phyloP scores from a whole-genome alignment of 2,329 filamentous ascomycete species.

The Aspergillus hiratsukae region DNA sequence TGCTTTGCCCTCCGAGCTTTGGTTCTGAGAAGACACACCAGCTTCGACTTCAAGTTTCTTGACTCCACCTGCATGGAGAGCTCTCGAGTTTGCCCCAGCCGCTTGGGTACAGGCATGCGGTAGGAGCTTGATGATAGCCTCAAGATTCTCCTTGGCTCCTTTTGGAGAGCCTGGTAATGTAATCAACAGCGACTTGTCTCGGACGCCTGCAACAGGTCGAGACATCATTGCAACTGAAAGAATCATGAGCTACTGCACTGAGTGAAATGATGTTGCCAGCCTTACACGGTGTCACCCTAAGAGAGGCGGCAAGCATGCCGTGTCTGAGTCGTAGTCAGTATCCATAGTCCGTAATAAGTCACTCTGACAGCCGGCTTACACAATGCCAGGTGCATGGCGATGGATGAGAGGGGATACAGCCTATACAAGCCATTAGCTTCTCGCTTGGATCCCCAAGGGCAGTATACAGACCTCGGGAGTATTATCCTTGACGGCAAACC shows the following conservation, averaged over 20 bases:
- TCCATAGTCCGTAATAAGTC: not conserved
- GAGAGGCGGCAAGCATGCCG: conserved; percentile 82
- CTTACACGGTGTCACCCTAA: conserved; percentile 85
- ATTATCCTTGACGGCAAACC: conserved; percentile 77
- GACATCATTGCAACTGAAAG: conserved; percentile 88
- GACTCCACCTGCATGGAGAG: conserved; percentile 73
- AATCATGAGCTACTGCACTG: conserved; percentile 17
- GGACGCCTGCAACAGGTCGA: conserved; percentile 81
- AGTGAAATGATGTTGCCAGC: conserved; percentile 17
- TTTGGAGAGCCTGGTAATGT: conserved; percentile 94
- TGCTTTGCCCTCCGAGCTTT: conserved; percentile 12
- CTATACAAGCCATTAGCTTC: conserved; percentile 41
- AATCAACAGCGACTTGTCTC: conserved; percentile 75
- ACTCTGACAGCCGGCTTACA: conserved; percentile 48
- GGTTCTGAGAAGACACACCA: conserved; percentile 48
- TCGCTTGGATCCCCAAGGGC: not conserved
- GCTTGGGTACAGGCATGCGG: conserved; percentile 94
- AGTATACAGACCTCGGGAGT: conserved; percentile 71
- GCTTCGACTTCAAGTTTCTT: conserved; percentile 81
- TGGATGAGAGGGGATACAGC: conserved; percentile 76
- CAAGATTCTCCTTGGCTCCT: conserved; percentile 87
- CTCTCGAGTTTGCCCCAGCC: conserved; percentile 73
- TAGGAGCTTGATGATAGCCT: conserved; percentile 81
- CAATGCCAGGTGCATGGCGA: conserved; percentile 79
- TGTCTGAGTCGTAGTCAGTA: conserved; percentile 51